Evolutionary conservation across 306 rosid species (phyloP).

Genomic region (Purshia tridentata): DNA sequence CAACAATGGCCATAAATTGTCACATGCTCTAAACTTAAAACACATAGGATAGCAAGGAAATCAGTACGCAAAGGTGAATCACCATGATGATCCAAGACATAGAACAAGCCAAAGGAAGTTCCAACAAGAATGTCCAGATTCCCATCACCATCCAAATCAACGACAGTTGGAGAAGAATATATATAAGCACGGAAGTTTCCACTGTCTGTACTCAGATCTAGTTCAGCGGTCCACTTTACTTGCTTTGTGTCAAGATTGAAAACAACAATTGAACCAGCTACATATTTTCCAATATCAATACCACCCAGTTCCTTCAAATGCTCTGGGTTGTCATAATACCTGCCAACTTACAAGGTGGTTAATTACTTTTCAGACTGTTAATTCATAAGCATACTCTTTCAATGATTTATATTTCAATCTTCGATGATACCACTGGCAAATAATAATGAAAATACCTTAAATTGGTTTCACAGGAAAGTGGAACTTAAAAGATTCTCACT

Average conservation of each 20-base stretch:
- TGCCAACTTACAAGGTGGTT: slow-evolving; percentile 50
- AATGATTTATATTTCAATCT: background rate
- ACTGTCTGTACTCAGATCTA: slow-evolving; percentile 88
- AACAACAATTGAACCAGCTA: slow-evolving; percentile 91
- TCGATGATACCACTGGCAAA: too few species aligned
- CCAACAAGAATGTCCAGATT: slow-evolving; percentile 92
- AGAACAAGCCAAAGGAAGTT: slow-evolving; percentile 89
- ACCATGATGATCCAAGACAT: slow-evolving; percentile 95
- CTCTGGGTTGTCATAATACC: slow-evolving; percentile 94
- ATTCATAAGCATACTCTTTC: slow-evolving; percentile 6
- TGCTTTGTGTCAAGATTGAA: slow-evolving; percentile 88
- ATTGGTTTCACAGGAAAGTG: background rate
- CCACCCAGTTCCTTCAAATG: slow-evolving; percentile 87
- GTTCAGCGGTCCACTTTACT: slow-evolving; percentile 88
- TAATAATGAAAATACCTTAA: slow-evolving; percentile 6
- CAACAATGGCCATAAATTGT: background rate
- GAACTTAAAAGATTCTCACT: background rate
- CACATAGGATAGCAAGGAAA: slow-evolving; percentile 6
- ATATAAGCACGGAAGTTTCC: slow-evolving; percentile 68
- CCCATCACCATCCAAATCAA: slow-evolving; percentile 97
- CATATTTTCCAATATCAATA: slow-evolving; percentile 84
- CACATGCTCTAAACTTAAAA: background rate
- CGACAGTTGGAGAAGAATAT: slow-evolving; percentile 87
- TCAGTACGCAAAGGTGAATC: slow-evolving; percentile 23
- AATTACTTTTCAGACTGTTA: slow-evolving; percentile 40